These are phyloP conservation scores for Kodamaea laetipori DNA, from an alignment of 805 yeast species.

Conservation along the genomic window DNA sequence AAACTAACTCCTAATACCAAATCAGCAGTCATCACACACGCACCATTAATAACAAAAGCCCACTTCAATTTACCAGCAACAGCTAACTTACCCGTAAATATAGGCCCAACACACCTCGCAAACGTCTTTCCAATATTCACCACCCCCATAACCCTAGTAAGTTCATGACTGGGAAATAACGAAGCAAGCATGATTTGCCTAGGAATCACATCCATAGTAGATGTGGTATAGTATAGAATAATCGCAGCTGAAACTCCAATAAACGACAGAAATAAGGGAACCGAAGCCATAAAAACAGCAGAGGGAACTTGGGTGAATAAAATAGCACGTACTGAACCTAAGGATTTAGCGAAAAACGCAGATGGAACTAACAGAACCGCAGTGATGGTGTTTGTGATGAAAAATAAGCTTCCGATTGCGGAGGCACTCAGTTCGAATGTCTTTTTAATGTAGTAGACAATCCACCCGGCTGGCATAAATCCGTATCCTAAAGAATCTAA, in stretches of 20 bases:
- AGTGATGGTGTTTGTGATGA: constrained; percentile 60
- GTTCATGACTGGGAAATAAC: constrained; percentile 59
- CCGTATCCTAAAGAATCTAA: constrained; percentile 87
- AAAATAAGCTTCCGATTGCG: constrained; percentile 67
- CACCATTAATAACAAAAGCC: constrained; percentile 57
- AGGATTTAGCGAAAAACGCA: constrained; percentile 59
- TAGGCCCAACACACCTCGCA: constrained; percentile 81
- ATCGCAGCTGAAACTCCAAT: constrained; percentile 54
- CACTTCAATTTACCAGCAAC: constrained; percentile 45
- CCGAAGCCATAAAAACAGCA: constrained; percentile 56
- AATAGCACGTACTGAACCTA: constrained; percentile 83
- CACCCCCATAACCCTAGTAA: constrained; percentile 78
- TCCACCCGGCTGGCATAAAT: constrained; percentile 87
- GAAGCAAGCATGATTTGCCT: constrained; percentile 78
- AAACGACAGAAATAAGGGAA: constrained; percentile 27
- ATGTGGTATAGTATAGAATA: constrained; percentile 58
- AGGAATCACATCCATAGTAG: constrained; percentile 91
- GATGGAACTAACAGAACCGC: constrained; percentile 77
- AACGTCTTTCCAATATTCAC: constrained; percentile 86
- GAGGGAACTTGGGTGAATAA: constrained; percentile 77
- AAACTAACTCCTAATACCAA: constrained; percentile 21
- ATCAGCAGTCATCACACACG: constrained; percentile 53
- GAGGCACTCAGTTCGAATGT: constrained; percentile 56
- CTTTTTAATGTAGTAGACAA: constrained; percentile 73
- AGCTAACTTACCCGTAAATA: constrained; percentile 76